phyloP scores from a whole-genome alignment of 2,329 filamentous ascomycete genomes.

The Septoria petroselini region DNA sequence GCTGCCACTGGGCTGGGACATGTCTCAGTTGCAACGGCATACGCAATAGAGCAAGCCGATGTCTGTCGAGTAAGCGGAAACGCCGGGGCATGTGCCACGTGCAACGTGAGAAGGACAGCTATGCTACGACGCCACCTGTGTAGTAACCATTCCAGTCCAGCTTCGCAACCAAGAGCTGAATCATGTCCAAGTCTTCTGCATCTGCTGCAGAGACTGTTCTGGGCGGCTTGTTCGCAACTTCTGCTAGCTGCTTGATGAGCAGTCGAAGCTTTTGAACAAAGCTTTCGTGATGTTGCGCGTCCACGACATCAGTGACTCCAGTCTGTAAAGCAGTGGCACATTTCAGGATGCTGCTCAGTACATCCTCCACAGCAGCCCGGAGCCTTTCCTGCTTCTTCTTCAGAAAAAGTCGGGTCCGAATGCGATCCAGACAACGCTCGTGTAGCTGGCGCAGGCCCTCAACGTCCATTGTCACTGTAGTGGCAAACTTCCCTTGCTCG shows the following conservation, averaged over 20 bases:
- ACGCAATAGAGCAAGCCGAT: no score
- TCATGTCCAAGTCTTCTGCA: conserved; percentile 22
- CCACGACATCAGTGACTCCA: neutral
- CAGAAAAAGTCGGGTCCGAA: conserved; percentile 36
- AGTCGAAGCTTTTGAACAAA: conserved; percentile 16
- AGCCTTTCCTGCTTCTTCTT: conserved; percentile 32
- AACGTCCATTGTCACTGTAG: conserved; percentile 24
- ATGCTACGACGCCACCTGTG: neutral
- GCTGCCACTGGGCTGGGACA: neutral
- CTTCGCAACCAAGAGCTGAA: conserved; percentile 22
- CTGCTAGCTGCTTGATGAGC: conserved; percentile 17
- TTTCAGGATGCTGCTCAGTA: conserved; percentile 30
- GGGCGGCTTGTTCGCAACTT: conserved; percentile 19
- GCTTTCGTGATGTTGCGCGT: neutral
- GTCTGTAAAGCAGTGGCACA: conserved; percentile 15
- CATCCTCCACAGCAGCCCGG: conserved; percentile 27
- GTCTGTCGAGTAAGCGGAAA: no score
- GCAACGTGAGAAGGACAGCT: no score
- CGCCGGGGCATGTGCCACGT: neutral
- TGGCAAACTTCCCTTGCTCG: conserved; percentile 10
- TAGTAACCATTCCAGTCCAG: conserved; percentile 26
- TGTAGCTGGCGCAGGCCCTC: conserved; percentile 31
- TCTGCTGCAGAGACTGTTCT: conserved; percentile 11
- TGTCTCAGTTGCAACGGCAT: no score
- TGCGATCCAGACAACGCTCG: conserved; percentile 31